A percentile compares a stretch with the other conserved stretches of the same genome.
Evolutionary conservation across 2,329 filamentous ascomycete species (phyloP).

Genomic region (Penicillium sclerotiorum): DNA sequence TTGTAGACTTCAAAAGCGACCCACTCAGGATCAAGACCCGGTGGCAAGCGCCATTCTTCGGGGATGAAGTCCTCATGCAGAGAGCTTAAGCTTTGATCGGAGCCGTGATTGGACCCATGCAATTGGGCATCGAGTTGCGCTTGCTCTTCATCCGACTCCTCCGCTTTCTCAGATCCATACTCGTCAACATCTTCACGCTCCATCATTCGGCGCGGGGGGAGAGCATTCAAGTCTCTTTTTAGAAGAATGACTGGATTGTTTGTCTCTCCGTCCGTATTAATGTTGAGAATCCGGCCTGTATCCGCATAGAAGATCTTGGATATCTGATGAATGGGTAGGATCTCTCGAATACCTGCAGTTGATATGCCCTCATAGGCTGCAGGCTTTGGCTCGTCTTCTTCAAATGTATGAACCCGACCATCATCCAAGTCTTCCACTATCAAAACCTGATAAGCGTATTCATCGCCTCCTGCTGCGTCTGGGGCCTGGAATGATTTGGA

Average conservation of each 20-base stretch:
- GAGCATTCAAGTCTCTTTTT: conserved; percentile 69
- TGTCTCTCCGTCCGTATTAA: conserved; percentile 67
- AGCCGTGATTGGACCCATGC: conserved; percentile 18
- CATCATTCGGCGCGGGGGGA: conserved; percentile 63
- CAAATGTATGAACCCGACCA: conserved; percentile 67
- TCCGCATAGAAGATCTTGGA: conserved; percentile 94
- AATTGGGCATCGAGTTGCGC: conserved; percentile 43
- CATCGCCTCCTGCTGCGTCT: conserved; percentile 53
- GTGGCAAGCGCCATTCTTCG: conserved; percentile 64
- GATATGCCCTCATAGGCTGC: conserved; percentile 63
- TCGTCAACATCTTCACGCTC: conserved; percentile 46
- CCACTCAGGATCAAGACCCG: conserved; percentile 84
- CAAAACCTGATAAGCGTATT: conserved; percentile 79
- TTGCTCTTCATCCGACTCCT: conserved; percentile 45
- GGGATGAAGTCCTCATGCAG: conserved; percentile 35
- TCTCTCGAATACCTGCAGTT: conserved; percentile 66
- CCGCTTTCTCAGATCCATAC: conserved; percentile 29
- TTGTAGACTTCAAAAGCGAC: conserved; percentile 84
- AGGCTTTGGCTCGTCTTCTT: conserved; percentile 60
- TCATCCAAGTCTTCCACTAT: conserved; percentile 82
- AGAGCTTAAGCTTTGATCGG: conserved; percentile 20
- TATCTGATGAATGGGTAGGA: conserved; percentile 71
- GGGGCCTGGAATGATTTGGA: conserved; percentile 29
- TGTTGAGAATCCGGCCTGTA: conserved; percentile 85
- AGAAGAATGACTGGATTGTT: conserved; percentile 75